Conservation (phyloP, 495 filamentous ascomycete genomes). For the Aspergillus taichungensis region DNA sequence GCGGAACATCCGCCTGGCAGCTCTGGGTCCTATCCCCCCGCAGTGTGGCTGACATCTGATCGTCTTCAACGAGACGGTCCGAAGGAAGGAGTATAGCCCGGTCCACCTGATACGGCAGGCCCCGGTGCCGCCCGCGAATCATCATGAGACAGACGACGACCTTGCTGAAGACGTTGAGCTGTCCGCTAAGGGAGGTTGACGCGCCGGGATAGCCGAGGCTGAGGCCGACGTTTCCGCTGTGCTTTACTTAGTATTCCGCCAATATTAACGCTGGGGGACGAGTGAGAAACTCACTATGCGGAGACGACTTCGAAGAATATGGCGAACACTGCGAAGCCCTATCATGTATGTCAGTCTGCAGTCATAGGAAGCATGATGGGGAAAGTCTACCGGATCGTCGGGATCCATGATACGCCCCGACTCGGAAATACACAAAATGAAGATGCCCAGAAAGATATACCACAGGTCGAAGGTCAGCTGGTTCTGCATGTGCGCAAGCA, state of each 20-base stretch:
- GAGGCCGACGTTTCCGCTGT: constrained; percentile 73
- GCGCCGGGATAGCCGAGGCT: constrained; percentile 65
- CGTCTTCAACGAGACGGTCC: constrained; percentile 43
- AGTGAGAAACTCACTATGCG: constrained; percentile 47
- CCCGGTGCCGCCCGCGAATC: constrained; percentile 81
- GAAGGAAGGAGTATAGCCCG: constrained; percentile 72
- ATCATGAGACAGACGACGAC: constrained; percentile 83
- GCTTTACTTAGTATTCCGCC: constrained; percentile 4
- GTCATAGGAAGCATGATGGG: background rate
- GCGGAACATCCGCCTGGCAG: background rate
- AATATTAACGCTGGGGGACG: background rate
- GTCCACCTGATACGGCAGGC: constrained; percentile 82
- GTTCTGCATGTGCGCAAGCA: constrained; percentile 48
- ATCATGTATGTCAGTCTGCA: background rate
- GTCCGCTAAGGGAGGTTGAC: constrained; percentile 62
- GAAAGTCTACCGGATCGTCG: constrained; percentile 28
- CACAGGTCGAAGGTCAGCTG: constrained; percentile 57
- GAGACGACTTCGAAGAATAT: constrained; percentile 80
- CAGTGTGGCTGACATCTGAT: background rate
- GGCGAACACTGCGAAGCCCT: constrained; percentile 47
- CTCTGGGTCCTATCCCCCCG: constrained; percentile 1
- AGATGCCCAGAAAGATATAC: constrained; percentile 56
- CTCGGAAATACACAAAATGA: constrained; percentile 51
- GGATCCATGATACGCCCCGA: constrained; percentile 38
- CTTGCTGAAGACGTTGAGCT: constrained; percentile 70